These are phyloP conservation scores for Phytophthora capsici DNA, from an alignment of 352 stramenopile species.

Conservation along the genomic window DNA sequence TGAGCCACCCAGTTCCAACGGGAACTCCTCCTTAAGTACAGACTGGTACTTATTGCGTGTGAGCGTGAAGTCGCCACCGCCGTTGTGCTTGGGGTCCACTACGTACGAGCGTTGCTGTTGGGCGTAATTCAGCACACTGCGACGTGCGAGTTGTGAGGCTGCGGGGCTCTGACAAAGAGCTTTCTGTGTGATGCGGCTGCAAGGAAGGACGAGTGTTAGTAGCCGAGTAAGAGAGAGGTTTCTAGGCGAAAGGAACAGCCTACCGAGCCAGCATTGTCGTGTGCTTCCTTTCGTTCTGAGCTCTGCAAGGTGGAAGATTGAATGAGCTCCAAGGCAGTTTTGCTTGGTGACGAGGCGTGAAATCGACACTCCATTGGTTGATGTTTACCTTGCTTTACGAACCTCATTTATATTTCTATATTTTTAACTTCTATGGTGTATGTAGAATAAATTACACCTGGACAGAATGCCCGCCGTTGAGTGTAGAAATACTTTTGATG, in stretches of 20 bases:
- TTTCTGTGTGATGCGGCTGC: conserved; percentile 15
- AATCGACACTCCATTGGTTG: conserved; percentile 18
- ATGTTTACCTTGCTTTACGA: background rate
- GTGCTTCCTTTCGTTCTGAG: conserved; percentile 10
- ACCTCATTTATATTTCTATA: too few relatives aligned
- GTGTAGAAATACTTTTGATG: too few relatives aligned
- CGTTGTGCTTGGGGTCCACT: conserved; percentile 32
- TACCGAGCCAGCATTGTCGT: conserved; percentile 22
- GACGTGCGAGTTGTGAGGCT: conserved; percentile 10
- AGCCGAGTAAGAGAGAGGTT: background rate
- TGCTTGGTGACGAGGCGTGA: background rate
- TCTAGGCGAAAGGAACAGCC: background rate
- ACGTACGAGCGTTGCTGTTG: conserved; percentile 51
- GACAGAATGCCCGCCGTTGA: too few relatives aligned
- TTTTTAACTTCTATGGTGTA: too few relatives aligned
- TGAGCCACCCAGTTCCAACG: conserved; percentile 56
- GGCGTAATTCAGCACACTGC: conserved; percentile 2
- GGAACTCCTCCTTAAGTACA: conserved; percentile 67
- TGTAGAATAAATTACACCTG: too few relatives aligned
- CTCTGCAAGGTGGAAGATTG: conserved; percentile 13
- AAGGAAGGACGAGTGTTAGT: background rate
- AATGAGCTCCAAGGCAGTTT: conserved; percentile 3
- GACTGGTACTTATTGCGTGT: conserved; percentile 81
- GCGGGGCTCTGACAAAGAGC: conserved; percentile 9
- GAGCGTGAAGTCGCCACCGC: conserved; percentile 37